phyloP scores from a whole-genome alignment of 129 eudicot species.

The Lonicera japonica region DNA sequence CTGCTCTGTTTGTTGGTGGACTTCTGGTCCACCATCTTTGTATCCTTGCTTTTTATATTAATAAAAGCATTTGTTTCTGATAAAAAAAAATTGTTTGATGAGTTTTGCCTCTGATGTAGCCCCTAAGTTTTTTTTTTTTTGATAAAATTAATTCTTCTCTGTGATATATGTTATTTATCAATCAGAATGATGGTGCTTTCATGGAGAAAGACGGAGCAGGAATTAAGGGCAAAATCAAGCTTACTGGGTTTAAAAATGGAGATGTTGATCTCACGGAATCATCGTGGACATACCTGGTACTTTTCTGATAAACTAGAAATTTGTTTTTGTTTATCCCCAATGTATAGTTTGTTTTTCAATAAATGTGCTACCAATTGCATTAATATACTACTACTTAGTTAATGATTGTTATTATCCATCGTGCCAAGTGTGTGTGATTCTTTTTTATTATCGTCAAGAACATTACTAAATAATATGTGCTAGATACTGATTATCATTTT shows the following conservation, averaged over 20 bases:
- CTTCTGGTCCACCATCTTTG: too few species aligned
- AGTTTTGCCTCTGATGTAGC: too few species aligned
- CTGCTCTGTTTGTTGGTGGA: too few species aligned
- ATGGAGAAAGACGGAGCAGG: constrained; percentile 97
- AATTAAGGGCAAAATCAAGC: constrained; percentile 69
- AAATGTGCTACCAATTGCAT: neutral
- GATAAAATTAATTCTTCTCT: neutral
- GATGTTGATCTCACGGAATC: constrained; percentile 57
- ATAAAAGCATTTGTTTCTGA: too few species aligned
- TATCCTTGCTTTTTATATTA: too few species aligned
- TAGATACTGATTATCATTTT: constrained; percentile 8
- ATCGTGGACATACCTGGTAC: constrained; percentile 92
- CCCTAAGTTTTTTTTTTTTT: neutral
- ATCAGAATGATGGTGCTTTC: constrained; percentile 91
- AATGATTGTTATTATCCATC: too few species aligned
- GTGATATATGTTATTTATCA: constrained; percentile 1
- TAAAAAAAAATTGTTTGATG: too few species aligned
- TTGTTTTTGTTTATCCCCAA: neutral
- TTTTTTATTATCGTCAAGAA: too few species aligned
- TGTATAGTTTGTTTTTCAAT: neutral
- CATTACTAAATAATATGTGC: neutral
- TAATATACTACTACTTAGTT: too few species aligned
- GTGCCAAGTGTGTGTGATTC: too few species aligned
- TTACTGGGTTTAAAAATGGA: constrained; percentile 62
- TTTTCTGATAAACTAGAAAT: constrained; percentile 6